Base-by-base conservation (phyloP, 306 rosid species). In the Bauhinia variegata region DNA sequence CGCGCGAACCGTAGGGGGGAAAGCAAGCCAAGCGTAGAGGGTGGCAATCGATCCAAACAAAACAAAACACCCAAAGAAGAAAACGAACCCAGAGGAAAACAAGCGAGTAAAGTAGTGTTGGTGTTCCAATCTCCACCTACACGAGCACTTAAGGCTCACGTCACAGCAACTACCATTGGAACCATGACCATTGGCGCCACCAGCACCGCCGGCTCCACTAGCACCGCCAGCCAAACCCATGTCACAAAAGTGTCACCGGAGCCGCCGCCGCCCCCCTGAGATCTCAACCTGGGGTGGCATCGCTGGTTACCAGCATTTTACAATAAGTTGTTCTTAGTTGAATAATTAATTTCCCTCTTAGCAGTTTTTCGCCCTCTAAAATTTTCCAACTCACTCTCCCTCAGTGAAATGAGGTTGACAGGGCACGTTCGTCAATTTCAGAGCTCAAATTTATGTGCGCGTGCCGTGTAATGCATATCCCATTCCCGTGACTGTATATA, bases 1-100 rank as follows among this genome's bases (percentile, higher is more conserved):
- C 7, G 86, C n/a, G 7, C 82, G 87, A 5, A 87, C 83, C 34
- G 72, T 18, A 1, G 99, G 99, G 6, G 92, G 60, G 70, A 88
- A 91, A 61, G 83, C 88, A 11, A 95, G 82, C 96, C 97, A 88
- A 11, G 88, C 89, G 50, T 90, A 95, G 18, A 95, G 66, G 36
- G 79, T 75, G 17, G 95, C 97, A 36, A 86, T 67, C 75, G 95
- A 88, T 82, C 95, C 96, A 15, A 86, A 86, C 83, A 95, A 44
- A 66, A 90, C 83, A 17, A 89, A 78, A 69, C 96, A 86, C 2
- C 87, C 96, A 11, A 95, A 79, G 69, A 95, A 85, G 78, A 90
- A 95, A 7, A 84, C 75, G 3, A 79, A 87, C 48, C 91, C 97
- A 19, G 99, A 86, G 1, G 96, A 88, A 12, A 85, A 71, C 15